Percentiles rank a stretch among this genome's conserved stretches.
phyloP scores from a whole-genome alignment of 208 protist genomes.

The Borovskyia barvae region DNA sequence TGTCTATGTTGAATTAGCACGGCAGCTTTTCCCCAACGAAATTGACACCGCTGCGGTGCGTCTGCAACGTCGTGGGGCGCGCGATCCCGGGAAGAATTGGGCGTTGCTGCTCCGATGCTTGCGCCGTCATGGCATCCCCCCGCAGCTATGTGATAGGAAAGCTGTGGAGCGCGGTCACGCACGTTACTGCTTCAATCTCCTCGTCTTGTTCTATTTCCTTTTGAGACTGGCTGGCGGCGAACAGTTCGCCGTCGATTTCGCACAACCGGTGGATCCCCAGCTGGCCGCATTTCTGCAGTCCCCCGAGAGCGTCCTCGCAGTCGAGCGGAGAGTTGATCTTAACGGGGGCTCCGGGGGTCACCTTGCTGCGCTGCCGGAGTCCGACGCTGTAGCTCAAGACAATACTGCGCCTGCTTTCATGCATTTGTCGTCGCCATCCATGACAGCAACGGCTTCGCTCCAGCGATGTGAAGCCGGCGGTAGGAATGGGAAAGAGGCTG shows the following conservation, averaged over 20 bases:
- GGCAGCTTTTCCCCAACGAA: conserved; percentile 28
- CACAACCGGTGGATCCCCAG: conserved; percentile 47
- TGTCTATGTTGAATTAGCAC: conserved; percentile 40
- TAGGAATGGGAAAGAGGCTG: no score
- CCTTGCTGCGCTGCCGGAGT: background rate
- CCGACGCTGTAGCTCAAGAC: no score
- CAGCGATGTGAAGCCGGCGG: no score
- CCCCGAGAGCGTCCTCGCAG: conserved; percentile 31
- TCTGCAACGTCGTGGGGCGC: conserved; percentile 31
- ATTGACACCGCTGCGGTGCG: conserved; percentile 23
- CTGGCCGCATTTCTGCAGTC: conserved; percentile 69
- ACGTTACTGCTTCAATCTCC: conserved; percentile 60
- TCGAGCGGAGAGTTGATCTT: conserved; percentile 19
- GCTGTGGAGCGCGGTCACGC: conserved; percentile 44
- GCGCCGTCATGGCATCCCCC: conserved; percentile 34
- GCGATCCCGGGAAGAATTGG: conserved; percentile 49
- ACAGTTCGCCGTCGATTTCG: conserved; percentile 60
- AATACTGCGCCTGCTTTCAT: no score
- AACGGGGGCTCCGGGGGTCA: background rate
- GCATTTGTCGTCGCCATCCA: conserved; percentile 14
- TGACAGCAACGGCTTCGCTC: background rate
- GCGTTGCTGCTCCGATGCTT: conserved; percentile 35
- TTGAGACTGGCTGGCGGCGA: conserved; percentile 22
- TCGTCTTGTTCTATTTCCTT: conserved; percentile 79
- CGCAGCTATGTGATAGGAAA: conserved; percentile 36